Evolutionary conservation across 345 rosid genomes (phyloP), one percentile per base, ranked within the genome.

Genomic region (Limnanthes douglasii): DNA sequence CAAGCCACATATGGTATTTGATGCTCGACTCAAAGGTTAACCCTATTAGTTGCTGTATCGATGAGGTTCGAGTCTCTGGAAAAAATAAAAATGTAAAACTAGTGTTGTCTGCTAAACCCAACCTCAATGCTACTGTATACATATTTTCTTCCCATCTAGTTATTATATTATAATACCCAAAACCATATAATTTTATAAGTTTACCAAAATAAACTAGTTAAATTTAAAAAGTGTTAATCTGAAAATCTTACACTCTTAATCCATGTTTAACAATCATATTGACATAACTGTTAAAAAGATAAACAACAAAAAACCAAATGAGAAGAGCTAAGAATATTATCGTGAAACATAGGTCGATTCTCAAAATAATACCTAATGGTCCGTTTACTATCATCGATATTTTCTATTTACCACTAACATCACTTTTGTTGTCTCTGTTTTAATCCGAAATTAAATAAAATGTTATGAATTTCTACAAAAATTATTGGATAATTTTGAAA

Each of bases 1-100:
- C 95, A 1, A 86, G 54, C 95, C 97, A 86, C 21, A 75, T 75
- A 30, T 86, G 97, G 18, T 86, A 86, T 62, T 78, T 86, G 43
- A 86, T 83, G 83, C 93, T 67, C 1, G 63, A 60, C 45, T 86
- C 97, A 10, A 86, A 82, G 12, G 88, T 75, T 15, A 86, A 42
- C 5, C 93, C 95, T 4, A 86, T 45, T 10, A 69, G 32, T 4
- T 66, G 64, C 21, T 82, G 57, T 56, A 86, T 43, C 34, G 93
- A 82, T 1, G 95, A 83, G 0, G 80, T 80, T 6, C 97, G 74
- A 1, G 86, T 59, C 61, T 82, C 97, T 12, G 95, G 95, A 27
- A 69, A 71, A 42, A 86, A 83, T 12, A 86, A 59, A 31, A 83
- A 66, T 11, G 83, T 27, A 2, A 75, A 47, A n/a, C 77, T 58